phyloP scores from a whole-genome alignment of 768 basidiomycete genomes.

The Suillus decipiens region DNA sequence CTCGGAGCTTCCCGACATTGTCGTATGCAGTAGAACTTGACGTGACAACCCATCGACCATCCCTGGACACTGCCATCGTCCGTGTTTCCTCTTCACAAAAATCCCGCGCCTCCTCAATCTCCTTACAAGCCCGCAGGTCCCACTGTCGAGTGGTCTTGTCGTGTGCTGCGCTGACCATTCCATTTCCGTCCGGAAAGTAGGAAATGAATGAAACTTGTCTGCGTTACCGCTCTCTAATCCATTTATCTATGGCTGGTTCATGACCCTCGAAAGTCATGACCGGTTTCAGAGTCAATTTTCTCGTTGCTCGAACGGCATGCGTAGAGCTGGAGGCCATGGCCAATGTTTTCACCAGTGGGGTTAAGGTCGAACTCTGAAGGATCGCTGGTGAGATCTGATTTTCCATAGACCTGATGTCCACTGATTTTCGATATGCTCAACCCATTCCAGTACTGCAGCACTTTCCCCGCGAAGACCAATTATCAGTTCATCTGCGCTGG shows the following conservation, averaged over 20 bases:
- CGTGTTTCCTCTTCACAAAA: neutral
- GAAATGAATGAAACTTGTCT: neutral
- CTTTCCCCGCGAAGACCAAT: neutral
- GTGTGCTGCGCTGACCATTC: conserved; percentile 7
- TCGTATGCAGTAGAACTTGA: neutral
- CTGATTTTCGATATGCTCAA: neutral
- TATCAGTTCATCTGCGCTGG: neutral
- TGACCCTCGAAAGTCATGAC: neutral
- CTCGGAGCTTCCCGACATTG: neutral
- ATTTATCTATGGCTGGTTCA: neutral
- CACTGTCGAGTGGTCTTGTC: conserved; percentile 12
- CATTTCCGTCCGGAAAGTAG: conserved; percentile 14
- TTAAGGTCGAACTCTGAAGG: too few relatives aligned
- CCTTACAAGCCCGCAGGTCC: neutral
- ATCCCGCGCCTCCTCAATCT: neutral
- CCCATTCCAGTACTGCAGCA: neutral
- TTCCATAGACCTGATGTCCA: neutral
- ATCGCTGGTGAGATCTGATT: neutral
- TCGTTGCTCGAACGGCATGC: neutral
- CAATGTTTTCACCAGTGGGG: neutral
- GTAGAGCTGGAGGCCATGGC: neutral
- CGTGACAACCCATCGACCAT: neutral
- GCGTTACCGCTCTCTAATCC: too few relatives aligned
- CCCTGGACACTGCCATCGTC: neutral
- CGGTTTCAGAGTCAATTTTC: neutral